Evolutionary conservation across 2,329 filamentous ascomycete genomes (phyloP).

Genomic region (Fusarium sp.): DNA sequence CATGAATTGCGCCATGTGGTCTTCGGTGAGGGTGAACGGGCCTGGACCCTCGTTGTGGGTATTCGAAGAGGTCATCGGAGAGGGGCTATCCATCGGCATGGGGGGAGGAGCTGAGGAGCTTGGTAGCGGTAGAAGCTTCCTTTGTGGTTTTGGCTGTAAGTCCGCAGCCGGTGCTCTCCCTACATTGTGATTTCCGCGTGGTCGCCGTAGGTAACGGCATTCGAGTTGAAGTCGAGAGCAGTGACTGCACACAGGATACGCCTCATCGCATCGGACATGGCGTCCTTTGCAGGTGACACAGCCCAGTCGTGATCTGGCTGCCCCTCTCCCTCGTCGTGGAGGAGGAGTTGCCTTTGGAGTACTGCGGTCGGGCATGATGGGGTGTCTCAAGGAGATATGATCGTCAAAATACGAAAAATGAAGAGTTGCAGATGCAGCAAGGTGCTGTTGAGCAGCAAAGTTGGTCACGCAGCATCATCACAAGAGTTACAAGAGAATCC

Average conservation of each 20-base stretch:
- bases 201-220: conserved; percentile 7
- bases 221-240: conserved; percentile 9
- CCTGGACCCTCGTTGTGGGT: neutral
- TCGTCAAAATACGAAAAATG: neutral
- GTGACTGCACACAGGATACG: conserved; percentile 9
- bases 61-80: neutral
- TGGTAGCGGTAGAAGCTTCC: neutral
- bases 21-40: conserved; percentile 1
- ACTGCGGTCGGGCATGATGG: neutral
- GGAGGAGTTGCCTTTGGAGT: neutral
- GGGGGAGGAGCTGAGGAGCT: neutral
- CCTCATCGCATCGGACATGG: conserved; percentile 21
- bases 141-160: neutral
- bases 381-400: neutral
- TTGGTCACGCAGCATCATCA: neutral
- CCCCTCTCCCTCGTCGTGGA: neutral
- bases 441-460: neutral
- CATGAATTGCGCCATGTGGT: conserved; percentile 7
- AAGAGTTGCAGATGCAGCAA: neutral
- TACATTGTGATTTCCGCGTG: neutral
- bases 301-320: conserved; percentile 9
- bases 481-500: neutral
- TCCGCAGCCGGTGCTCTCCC: neutral
- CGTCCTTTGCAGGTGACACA: conserved; percentile 16
- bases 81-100: neutral